Evolutionary conservation across 2,329 filamentous ascomycete genomes (phyloP), one percentile per base, ranked within the genome.

Genomic region (Penicillium rolfsii): DNA sequence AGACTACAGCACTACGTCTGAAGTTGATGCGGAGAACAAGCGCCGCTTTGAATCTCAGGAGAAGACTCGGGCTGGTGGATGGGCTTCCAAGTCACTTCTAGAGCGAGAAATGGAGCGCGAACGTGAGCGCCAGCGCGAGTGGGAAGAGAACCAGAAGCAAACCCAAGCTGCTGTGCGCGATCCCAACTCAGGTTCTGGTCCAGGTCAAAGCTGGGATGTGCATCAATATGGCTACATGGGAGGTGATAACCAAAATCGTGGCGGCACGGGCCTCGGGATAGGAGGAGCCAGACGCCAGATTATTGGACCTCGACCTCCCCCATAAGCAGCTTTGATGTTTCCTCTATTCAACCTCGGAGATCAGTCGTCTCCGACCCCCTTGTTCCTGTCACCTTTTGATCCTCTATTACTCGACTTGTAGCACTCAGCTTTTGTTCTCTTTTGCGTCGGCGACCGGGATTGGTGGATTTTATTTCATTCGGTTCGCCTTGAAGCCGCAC

Each of bases 61-160:
- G 54, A 84, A 84, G 69, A 87, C 85, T 33, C 83, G 83, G 63
- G 84, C 84, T 12, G 83, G 81, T 22, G 84, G 83, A 1, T 87
- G 84, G 85, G 85, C 85, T 0, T 83, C 81, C n/a, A 87, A 86
- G 69, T 86, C 84, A 2, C 79, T 89, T 1, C 79, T 89, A 3
- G 86, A 88, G 69, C 83, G 86, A 7, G 87, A 89, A 66, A 89
- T 88, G 87, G 86, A 89, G 71, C 83, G 85, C 22, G 87, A 89
- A 70, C 82, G 86, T 16, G 84, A 87, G 69, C 81, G 86, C 50
- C 87, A 89, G 70, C 79, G 81, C 40, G 87, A 89, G 62, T 89
- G 87, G 87, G 86, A 89, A 70, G 83, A 87, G 48, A 78, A 77
- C 22, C 87, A 89, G 70, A 80, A 84, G 55, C 79, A 77, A 16